Conservation (phyloP, 2,329 filamentous ascomycete species). For the Stagonosporopsis rhizophila region DNA sequence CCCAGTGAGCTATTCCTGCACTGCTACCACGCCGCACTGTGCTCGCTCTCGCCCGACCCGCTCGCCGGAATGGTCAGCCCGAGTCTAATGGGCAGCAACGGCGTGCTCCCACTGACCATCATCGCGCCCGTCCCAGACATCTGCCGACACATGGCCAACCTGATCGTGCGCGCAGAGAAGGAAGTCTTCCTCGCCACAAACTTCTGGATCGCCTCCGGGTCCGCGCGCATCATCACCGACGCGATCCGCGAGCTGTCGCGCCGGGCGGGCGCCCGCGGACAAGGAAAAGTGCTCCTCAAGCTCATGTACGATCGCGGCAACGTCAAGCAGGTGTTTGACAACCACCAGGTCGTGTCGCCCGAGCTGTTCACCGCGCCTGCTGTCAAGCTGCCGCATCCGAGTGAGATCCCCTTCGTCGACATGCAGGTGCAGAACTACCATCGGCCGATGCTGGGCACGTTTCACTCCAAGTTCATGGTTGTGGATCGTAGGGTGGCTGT, state of each 20-base stretch:
- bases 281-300: slow-evolving; percentile 69
- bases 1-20: slow-evolving; percentile 73
- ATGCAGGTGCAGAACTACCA: slow-evolving; percentile 78
- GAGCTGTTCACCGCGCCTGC: slow-evolving; percentile 62
- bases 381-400: slow-evolving; percentile 66
- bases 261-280: slow-evolving; percentile 66
- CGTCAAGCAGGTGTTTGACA: slow-evolving; percentile 68
- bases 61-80: slow-evolving; percentile 64
- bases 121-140: slow-evolving; percentile 75
- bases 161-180: slow-evolving; percentile 74
- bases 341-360: slow-evolving; percentile 67
- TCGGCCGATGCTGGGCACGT: slow-evolving; percentile 72
- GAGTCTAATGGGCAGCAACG: slow-evolving; percentile 65
- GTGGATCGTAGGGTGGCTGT: slow-evolving; percentile 75
- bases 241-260: slow-evolving; percentile 73
- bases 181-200: slow-evolving; percentile 80
- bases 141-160: slow-evolving; percentile 74
- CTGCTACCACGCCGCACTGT: slow-evolving; percentile 71
- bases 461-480: slow-evolving; percentile 80
- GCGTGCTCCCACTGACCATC: slow-evolving; percentile 71
- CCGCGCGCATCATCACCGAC: slow-evolving; percentile 71
- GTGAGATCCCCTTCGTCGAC: slow-evolving; percentile 75
- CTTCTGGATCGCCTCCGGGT: slow-evolving; percentile 75
- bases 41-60: slow-evolving; percentile 61
- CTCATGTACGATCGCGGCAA: slow-evolving; percentile 77